phyloP scores from a whole-genome alignment of 441 rosid species.

The Metrosideros polymorpha region DNA sequence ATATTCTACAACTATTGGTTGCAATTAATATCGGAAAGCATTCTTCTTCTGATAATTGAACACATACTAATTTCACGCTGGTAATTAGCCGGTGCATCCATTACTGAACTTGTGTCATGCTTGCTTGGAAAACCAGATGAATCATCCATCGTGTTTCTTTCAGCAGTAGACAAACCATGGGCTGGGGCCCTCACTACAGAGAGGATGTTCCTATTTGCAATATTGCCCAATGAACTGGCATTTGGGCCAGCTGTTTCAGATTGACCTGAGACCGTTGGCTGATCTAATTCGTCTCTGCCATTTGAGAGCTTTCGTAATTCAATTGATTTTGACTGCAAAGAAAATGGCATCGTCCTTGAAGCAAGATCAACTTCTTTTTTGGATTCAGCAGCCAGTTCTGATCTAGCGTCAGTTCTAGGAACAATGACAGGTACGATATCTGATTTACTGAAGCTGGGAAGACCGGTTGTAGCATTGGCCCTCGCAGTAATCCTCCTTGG shows the following conservation, averaged over 20 bases:
- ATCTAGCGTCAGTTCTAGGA: conserved; percentile 56
- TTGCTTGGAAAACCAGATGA: conserved; percentile 35
- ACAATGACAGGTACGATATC: conserved; percentile 68
- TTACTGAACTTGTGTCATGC: conserved; percentile 32
- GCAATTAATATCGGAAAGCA: background rate
- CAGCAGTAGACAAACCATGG: conserved; percentile 39
- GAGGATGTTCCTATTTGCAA: conserved; percentile 30
- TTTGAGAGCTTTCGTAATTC: conserved; percentile 49
- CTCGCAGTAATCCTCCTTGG: conserved; percentile 48
- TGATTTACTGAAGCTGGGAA: conserved; percentile 39
- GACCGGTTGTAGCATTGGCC: conserved; percentile 37
- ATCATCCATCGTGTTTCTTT: conserved; percentile 46
- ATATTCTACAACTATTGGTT: background rate
- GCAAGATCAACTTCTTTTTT: conserved; percentile 72
- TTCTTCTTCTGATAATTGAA: background rate
- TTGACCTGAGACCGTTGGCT: conserved; percentile 28
- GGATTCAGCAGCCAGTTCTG: conserved; percentile 57
- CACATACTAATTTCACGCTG: conserved; percentile 63
- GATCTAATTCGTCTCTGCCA: conserved; percentile 60
- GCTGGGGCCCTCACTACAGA: conserved; percentile 33
- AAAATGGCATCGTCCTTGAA: conserved; percentile 96
- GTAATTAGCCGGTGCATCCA: conserved; percentile 43
- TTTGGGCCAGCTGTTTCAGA: conserved; percentile 39
- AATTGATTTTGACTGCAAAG: conserved; percentile 76
- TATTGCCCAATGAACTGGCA: conserved; percentile 23